Percentiles rank a stretch among this genome's conserved stretches.
These are phyloP conservation scores for Mycena venus DNA, from an alignment of 768 basidiomycete species.

Conservation along the genomic window DNA sequence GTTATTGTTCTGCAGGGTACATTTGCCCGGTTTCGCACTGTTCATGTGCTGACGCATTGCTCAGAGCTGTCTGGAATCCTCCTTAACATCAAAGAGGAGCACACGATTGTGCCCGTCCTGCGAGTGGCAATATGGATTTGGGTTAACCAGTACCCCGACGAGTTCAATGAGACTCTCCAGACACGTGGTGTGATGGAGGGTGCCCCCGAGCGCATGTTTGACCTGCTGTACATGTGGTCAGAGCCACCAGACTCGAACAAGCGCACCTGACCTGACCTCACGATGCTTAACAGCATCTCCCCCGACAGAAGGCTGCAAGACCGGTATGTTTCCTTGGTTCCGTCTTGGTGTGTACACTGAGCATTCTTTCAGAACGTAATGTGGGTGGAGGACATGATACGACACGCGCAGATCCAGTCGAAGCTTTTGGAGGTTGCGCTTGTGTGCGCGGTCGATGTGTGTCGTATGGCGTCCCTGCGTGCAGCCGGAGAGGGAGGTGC, in stretches of 20 bases:
- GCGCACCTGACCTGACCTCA: constrained; percentile 81
- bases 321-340: background rate
- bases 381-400: constrained; percentile 74
- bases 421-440: constrained; percentile 77
- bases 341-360: background rate
- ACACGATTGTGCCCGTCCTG: constrained; percentile 77
- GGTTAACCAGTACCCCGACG: constrained; percentile 82
- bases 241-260: constrained; percentile 59
- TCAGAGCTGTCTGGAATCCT: constrained; percentile 85
- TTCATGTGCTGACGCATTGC: constrained; percentile 5
- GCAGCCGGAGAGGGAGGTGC: constrained; percentile 65
- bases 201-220: constrained; percentile 89
- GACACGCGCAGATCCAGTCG: constrained; percentile 65
- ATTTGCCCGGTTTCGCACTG: constrained; percentile 32
- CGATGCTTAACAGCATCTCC: constrained; percentile 79
- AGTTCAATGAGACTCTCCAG: constrained; percentile 81
- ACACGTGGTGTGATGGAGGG: constrained; percentile 79
- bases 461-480: constrained; percentile 76
- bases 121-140: constrained; percentile 91
- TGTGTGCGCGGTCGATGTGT: constrained; percentile 82
- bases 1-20: constrained; percentile 78
- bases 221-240: constrained; percentile 68
- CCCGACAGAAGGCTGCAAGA: constrained; percentile 71
- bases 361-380: constrained; percentile 58
- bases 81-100: constrained; percentile 85